A percentile compares a stretch with the other conserved stretches of the same genome.
Conservation (phyloP, 495 filamentous ascomycete genomes). For the Terfezia boudieri region DNA sequence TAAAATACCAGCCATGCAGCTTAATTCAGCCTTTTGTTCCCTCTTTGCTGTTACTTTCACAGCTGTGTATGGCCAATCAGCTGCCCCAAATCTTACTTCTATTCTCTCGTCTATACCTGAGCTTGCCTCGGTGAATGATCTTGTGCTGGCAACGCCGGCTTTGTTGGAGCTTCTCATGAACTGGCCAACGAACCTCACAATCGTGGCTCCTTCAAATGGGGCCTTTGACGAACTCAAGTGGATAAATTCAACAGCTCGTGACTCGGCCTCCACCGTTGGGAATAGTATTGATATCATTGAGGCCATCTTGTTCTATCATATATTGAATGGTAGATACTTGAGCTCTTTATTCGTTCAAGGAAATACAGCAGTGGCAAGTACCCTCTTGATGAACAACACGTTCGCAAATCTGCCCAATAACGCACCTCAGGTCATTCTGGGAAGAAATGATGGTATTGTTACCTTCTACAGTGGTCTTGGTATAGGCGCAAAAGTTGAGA, state of each 20-base stretch:
- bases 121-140: neutral
- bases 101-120: neutral
- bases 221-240: conserved; percentile 27
- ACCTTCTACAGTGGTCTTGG: neutral
- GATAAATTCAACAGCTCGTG: conserved; percentile 13
- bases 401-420: conserved; percentile 30
- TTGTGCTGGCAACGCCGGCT: conserved; percentile 24
- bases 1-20: too few species aligned
- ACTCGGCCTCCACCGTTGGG: conserved; percentile 3
- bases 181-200: conserved; percentile 32
- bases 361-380: conserved; percentile 31
- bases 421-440: conserved; percentile 22
- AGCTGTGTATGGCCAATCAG: neutral
- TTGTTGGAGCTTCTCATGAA: conserved; percentile 22
- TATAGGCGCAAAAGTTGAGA: neutral
- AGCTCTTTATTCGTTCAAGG: conserved; percentile 22
- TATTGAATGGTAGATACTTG: conserved; percentile 34
- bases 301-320: conserved; percentile 40
- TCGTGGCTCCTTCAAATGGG: conserved; percentile 41
- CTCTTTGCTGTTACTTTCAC: neutral
- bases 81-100: conserved; percentile 5
- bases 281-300: conserved; percentile 22
- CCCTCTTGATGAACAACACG: conserved; percentile 27
- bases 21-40: too few species aligned
- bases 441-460: neutral